These are phyloP conservation scores for Gastrodia elata DNA, from an alignment of 106 monocot species.

Conservation along the genomic window DNA sequence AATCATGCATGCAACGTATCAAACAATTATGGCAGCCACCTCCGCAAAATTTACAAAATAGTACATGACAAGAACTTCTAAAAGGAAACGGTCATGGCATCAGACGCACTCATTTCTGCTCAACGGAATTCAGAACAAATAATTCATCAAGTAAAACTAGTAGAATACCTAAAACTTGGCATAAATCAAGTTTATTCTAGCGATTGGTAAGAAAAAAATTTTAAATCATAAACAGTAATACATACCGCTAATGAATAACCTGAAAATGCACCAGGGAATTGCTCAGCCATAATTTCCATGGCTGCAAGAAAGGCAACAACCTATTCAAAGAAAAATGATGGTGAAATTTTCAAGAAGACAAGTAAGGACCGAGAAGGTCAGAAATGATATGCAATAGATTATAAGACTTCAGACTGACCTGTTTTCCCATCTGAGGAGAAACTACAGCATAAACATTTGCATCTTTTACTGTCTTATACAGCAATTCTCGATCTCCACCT, in stretches of 20 bases:
- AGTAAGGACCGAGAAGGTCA: background rate
- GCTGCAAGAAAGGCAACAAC: slow-evolving; percentile 96
- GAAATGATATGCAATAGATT: background rate
- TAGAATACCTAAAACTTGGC: background rate
- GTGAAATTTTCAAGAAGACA: background rate
- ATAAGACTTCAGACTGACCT: slow-evolving; percentile 24
- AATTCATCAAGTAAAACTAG: background rate
- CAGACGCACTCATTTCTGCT: background rate
- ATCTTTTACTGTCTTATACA: slow-evolving; percentile 63
- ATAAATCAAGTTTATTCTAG: background rate
- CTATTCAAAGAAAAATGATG: slow-evolving; percentile 23
- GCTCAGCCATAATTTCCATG: slow-evolving; percentile 91
- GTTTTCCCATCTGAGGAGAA: slow-evolving; percentile 96
- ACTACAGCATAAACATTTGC: slow-evolving; percentile 82
- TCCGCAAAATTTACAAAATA: background rate
- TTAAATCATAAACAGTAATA: background rate
- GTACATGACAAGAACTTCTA: background rate
- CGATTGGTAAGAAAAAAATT: background rate
- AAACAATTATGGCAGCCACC: background rate
- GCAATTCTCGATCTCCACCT: slow-evolving; percentile 56
- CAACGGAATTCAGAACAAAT: background rate
- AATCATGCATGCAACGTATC: background rate
- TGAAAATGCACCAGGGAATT: slow-evolving; percentile 85
- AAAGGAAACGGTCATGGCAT: background rate
- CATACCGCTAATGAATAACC: slow-evolving; percentile 65